Evolutionary conservation across 2,329 filamentous ascomycete species (phyloP), one percentile per base, ranked within the genome.

Genomic region (Fusarium falciforme): DNA sequence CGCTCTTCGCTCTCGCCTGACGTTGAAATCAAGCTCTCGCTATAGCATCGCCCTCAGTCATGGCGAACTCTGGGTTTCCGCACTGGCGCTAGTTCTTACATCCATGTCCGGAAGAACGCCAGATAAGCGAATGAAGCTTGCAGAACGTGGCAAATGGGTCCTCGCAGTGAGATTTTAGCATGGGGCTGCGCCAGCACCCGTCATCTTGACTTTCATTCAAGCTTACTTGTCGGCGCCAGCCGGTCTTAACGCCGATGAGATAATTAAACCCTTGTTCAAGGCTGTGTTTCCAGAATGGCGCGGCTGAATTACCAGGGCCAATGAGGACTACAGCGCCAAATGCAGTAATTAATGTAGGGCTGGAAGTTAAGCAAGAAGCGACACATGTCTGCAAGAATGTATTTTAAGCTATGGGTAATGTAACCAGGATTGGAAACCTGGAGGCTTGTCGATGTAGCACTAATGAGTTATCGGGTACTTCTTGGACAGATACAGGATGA

Each of bases 401-500:
- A 31, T 31, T 54, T 31, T 54, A 54, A 31, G 27, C 47, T 20
- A 31, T 20, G 7, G 40, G 12, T 22, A 14, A 54, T 31, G 25
- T 36, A 36, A 36, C 29, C 10, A 10, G n/a, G 31, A 16, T 22
- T 8, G 9, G n/a, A 58, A 54, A 54, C 17, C 55, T 40, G 16
- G 33, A 27, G 22, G 4, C 3, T n/a, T 29, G 16, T 4, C 2
- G 16, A 27, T 12, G 4, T 2, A 14, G 22, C 20, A 14, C 29
- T 54, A 61, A 17, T n/a, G 29, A 22, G 40, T 31, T 20, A 54
- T 59, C 5, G 67, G 67, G 7, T 59, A 59, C 5, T 31, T 60
- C 38, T 63, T 65, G 5, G 67, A 40, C 8, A 72, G 62, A 44
- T 74, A 76, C 20, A 75, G 38, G 14, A 77, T 73, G 4, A 68